A percentile compares a stretch with the other conserved stretches of the same genome.
Conservation (phyloP, 2,329 filamentous ascomycete species). For the Aspergillus pseudonomiae region DNA sequence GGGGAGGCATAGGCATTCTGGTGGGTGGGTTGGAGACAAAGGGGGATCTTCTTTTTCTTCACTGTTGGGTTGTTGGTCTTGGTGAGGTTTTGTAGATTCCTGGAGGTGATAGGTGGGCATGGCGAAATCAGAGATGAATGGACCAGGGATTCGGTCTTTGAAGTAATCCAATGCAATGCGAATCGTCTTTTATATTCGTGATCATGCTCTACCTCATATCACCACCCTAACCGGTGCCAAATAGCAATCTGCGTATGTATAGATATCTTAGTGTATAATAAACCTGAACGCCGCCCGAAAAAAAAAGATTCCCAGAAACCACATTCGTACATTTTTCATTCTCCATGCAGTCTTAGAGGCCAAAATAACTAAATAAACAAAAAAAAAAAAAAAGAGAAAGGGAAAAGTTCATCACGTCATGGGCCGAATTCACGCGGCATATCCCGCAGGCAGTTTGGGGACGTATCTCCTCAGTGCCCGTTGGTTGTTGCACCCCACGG, state of each 20-base stretch:
- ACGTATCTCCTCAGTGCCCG: conserved; percentile 37
- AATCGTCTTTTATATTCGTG: neutral
- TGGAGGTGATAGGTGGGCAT: neutral
- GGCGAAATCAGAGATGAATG: conserved; percentile 4
- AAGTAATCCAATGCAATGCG: neutral
- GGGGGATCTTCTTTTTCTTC: neutral
- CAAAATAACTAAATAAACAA: neutral
- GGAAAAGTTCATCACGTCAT: neutral
- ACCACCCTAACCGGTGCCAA: conserved; percentile 3
- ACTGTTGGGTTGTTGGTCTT: neutral
- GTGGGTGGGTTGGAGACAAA: neutral
- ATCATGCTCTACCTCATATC: neutral
- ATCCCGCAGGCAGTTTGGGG: conserved; percentile 33
- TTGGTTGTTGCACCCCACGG: conserved; percentile 32
- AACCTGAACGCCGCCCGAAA: conserved; percentile 4
- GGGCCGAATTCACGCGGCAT: conserved; percentile 27
- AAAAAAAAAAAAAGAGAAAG: neutral
- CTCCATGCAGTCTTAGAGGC: neutral
- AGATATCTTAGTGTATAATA: conserved; percentile 1
- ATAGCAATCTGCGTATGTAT: conserved; percentile 5
- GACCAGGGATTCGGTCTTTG: neutral
- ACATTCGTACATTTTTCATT: conserved; percentile 16
- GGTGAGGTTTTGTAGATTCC: neutral
- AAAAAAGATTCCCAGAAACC: conserved; percentile 6
- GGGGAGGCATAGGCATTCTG: neutral